Percentiles rank a stretch among this genome's conserved stretches.
phyloP scores from a whole-genome alignment of 1,284 basidiomycete genomes.

The Gymnopus androsaceus region DNA sequence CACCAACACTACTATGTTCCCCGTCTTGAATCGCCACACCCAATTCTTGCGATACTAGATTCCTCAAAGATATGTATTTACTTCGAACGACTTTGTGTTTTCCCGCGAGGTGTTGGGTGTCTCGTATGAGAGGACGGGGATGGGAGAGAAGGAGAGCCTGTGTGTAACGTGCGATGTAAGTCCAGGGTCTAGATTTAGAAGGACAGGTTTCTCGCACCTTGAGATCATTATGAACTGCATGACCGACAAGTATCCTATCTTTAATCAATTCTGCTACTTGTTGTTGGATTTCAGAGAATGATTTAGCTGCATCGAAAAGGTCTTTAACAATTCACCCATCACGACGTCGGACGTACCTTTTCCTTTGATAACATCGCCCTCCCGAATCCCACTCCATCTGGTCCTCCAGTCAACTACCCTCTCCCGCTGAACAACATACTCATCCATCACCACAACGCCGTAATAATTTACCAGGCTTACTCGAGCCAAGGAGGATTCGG shows the following conservation, averaged over 20 bases:
- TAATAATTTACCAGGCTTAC: conserved; percentile 93
- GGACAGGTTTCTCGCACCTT: conserved; percentile 51
- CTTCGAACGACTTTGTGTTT: conserved; percentile 61
- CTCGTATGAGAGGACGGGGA: conserved; percentile 76
- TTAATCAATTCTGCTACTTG: conserved; percentile 79
- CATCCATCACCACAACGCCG: conserved; percentile 81
- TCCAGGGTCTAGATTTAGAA: background rate
- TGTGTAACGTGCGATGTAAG: background rate
- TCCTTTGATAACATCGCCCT: conserved; percentile 75
- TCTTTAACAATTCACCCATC: background rate
- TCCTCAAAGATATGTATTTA: conserved; percentile 76
- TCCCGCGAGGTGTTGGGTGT: conserved; percentile 75
- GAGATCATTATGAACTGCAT: conserved; percentile 91
- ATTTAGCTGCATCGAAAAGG: conserved; percentile 52
- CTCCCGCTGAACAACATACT: conserved; percentile 86
- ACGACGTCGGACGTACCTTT: conserved; percentile 21
- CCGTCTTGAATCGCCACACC: conserved; percentile 85
- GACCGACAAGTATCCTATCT: conserved; percentile 87
- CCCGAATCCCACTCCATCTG: conserved; percentile 85
- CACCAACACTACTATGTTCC: conserved; percentile 82
- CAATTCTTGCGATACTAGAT: conserved; percentile 82
- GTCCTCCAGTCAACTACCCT: conserved; percentile 94
- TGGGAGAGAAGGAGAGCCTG: conserved; percentile 91
- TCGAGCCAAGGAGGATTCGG: conserved; percentile 83
- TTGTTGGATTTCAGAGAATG: conserved; percentile 82